Evolutionary conservation across 2,329 filamentous ascomycete species (phyloP), one percentile per base, ranked within the genome.

Genomic region (Nakataea oryzae): DNA sequence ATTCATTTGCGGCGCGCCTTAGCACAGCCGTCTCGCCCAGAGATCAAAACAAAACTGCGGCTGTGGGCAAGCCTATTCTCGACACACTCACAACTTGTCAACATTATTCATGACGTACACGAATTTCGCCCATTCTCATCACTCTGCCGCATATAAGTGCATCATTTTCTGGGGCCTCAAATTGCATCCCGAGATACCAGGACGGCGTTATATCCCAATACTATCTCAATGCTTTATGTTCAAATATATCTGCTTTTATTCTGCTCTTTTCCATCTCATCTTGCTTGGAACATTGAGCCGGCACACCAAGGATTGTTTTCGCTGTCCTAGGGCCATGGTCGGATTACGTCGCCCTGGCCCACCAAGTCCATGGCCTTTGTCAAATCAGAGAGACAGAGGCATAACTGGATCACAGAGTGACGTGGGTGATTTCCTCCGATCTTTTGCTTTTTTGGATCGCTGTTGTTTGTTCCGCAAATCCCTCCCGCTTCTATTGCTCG

Each of bases 111-210:
- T 66, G 70, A 74, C 67, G 70, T 64, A 73, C 68, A 74, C 70
- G 72, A 72, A 64, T 65, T 67, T 68, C 29, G 65, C 47, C 59
- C 63, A 64, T 61, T 63, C 60, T 58, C n/a, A 57, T 63, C 63
- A 34, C 34, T 30, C 57, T 65, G 63, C 28, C 58, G 32, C 57
- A 61, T 24, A 62, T 56, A 54, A 41, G 61, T 64, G 62, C 59
- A 60, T 64, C 66, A 65, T 65, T 59, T 66, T 68, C 68, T 70
- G 69, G 70, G 66, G 70, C 72, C 70, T 74, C 71, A 71, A 71
- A 72, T 75, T 72, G 70, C 69, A 70, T 74, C 67, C 72, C 69
- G 69, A 75, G 74, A 78, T 78, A 78, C 76, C 76, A 78, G 70
- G 72, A 71, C 58, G 75, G 75, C 74, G 75, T 78, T 78, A 69